Conservation (phyloP, 805 yeast genomes). For the Candida succiphila region DNA sequence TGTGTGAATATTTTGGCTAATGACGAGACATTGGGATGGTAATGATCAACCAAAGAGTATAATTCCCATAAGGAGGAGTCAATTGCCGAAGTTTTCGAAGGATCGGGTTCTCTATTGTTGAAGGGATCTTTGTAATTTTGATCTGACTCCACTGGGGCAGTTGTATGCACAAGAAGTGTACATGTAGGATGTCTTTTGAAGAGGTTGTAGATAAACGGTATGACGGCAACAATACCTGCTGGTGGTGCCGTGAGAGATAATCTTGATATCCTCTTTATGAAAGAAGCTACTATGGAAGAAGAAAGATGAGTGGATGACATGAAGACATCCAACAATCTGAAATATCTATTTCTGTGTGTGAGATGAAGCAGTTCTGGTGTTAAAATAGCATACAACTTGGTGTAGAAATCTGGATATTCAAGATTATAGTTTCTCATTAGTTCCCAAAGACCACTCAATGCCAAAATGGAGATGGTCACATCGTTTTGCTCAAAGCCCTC, state of each 20-base stretch:
- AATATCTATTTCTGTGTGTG: conserved; percentile 75
- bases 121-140: conserved; percentile 50
- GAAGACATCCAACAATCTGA: conserved; percentile 79
- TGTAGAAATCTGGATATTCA: conserved; percentile 86
- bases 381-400: conserved; percentile 70
- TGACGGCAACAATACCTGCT: conserved; percentile 73
- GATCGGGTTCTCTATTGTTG: conserved; percentile 54
- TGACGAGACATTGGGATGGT: conserved; percentile 93
- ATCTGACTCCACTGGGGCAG: conserved; percentile 23
- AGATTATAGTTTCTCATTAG: conserved; percentile 73
- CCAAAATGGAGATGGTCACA: conserved; percentile 38
- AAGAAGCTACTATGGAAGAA: conserved; percentile 75
- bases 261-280: conserved; percentile 74
- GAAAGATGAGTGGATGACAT: conserved; percentile 83
- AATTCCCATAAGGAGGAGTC: conserved; percentile 90
- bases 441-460: conserved; percentile 81
- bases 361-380: conserved; percentile 70
- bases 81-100: conserved; percentile 69
- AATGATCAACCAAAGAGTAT: conserved; percentile 64
- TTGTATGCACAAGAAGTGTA: conserved; percentile 74
- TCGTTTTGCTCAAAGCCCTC: conserved; percentile 23
- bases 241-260: conserved; percentile 74
- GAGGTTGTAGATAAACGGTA: conserved; percentile 88
- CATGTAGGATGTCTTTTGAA: conserved; percentile 90
- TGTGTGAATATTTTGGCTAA: conserved; percentile 81